Evolutionary conservation across 805 yeast genomes (phyloP), one percentile per base, ranked within the genome.

Genomic region (Lipomyces mesembrius): DNA sequence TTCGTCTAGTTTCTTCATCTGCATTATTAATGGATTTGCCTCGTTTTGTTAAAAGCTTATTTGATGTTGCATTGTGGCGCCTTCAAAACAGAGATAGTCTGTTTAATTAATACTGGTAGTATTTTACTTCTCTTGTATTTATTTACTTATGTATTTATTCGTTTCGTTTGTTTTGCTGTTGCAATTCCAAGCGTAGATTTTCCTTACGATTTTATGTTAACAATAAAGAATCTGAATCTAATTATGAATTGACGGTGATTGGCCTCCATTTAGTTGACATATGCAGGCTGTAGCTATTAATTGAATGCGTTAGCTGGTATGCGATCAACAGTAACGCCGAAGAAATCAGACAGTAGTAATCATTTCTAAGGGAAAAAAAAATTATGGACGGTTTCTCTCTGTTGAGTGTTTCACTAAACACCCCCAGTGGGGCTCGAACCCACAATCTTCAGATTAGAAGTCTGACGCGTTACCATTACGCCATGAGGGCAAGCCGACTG

Each of bases 381-480:
- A 57, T 49, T 17, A 63, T 27, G 11, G 34, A 58, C 32, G 32
- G 32, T 29, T 29, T 29, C 67, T 51, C 65, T 63, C 57, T 59
- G 22, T 29, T 17, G 51, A 46, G 63, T 60, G 60, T 56, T 14
- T 51, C 0, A 37, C 14, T 51, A 60, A 49, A 60, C 71, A 68
- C 72, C 71, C 72, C 71, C 69, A 65, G 72, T 68, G 72, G 72
- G 72, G 68, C 72, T 69, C 72, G 72, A 69, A 69, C 72, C 72
- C 72, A 68, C 72, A 69, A 68, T 68, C 72, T 69, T 69, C 72
- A 68, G 72, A 69, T 69, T 69, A 69, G 71, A 69, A 69, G 72
- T 69, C 72, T 68, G 72, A 69, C 72, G 72, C 72, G 71, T 68
- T 69, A 69, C 72, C 72, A 69, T 69, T 69, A 68, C 72, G 72